Base-by-base conservation (phyloP, 108 stramenopile genomes). In the Skeletonema potamos region DNA sequence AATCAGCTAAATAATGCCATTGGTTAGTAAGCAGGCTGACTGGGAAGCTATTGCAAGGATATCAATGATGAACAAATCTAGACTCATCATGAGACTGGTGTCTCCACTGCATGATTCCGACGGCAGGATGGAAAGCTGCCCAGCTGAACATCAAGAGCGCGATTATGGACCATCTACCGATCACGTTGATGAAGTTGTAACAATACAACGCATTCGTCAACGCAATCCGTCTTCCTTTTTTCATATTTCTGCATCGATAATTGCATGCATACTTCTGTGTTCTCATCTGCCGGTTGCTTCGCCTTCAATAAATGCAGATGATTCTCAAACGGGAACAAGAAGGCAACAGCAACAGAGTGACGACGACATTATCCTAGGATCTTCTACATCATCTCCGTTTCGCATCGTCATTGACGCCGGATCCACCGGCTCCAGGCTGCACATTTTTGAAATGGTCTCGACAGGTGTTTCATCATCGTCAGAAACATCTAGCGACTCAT, bases 391-490 rank as follows among this genome's bases (percentile, higher is more conserved):
- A 27, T 81, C 80, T 66, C 80, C 80, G 29, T 81, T 76, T 76
- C 80, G 80, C 51, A 76, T 81, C 39, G 80, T 92, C n/a, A 83
- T 93, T 55, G 94, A 95, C 72, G 94, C 86, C 43, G 93, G 93
- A 64, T 92, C 90, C 6, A 94, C 93, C n/a, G 93, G 93, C 12
- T 92, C 90, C 28, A 83, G 94, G 26, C 74, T 95, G 24, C 90
- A 91, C 58, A 83, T 93, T 33, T 95, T 92, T 77, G 89, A 92
- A 67, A 85, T 95, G 66, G 78, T 89, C 26, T 39, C 41, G 44
- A 56, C 60, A 27, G 46, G 26, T 20, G 48, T 34, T 43, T 27
- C 62, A 24, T 28, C 24, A 34, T 24, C 28, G 68, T 30, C 7
- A 70, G 44, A 43, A 32, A 22, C 51, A 56, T 48, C 22, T 58